A percentile compares a stretch with the other conserved stretches of the same genome.
Evolutionary conservation across 83 land plant genomes (phyloP).

Genomic region (Thuja plicata): DNA sequence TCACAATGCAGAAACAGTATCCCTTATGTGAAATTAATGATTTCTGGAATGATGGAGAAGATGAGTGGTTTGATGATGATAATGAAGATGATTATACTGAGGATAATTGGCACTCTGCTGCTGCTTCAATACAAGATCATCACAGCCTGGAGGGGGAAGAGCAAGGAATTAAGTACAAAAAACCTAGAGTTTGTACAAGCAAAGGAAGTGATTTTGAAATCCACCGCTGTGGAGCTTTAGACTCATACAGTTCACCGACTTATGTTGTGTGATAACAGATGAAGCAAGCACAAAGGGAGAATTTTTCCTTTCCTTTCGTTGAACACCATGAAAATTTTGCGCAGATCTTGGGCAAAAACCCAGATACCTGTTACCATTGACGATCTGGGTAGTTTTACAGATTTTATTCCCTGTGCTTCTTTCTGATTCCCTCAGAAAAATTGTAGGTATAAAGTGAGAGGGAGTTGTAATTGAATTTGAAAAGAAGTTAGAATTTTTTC

Average conservation of each 20-base stretch:
- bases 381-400: background rate
- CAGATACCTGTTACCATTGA: background rate
- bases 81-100: background rate
- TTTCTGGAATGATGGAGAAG: background rate
- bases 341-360: background rate
- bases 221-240: background rate
- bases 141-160: background rate
- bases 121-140: background rate
- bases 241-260: background rate
- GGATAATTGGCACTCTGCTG: background rate
- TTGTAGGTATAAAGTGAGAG: no score
- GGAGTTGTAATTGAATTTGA: no score
- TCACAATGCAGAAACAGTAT: background rate
- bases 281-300: background rate
- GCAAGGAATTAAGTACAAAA: background rate
- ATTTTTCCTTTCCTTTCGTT: no score
- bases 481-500: no score
- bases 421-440: no score
- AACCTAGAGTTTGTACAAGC: background rate
- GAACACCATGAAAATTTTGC: background rate
- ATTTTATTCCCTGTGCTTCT: no score
- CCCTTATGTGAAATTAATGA: background rate
- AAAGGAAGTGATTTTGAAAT: conserved; percentile 2
- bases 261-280: conserved; percentile 1
- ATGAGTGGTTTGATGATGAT: conserved; percentile 4